These are phyloP conservation scores for Trichophyton mentagrophytes DNA, from an alignment of 2,329 filamentous ascomycete genomes.

Conservation along the genomic window DNA sequence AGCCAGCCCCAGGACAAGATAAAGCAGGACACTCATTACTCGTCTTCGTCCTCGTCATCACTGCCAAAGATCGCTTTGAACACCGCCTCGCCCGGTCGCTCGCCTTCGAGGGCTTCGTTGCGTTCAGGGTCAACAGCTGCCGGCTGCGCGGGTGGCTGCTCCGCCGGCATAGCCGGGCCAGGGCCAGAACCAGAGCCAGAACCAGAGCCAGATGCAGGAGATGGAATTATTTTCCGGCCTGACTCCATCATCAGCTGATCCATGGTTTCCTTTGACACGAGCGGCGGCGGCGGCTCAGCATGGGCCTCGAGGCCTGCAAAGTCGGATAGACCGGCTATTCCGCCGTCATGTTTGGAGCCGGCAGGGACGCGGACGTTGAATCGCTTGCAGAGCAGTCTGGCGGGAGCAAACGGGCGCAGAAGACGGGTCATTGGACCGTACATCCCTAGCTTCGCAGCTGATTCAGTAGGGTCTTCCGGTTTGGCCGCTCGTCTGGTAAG, in stretches of 20 bases:
- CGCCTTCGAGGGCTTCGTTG: constrained; percentile 66
- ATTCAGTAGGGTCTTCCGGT: constrained; percentile 62
- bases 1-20: neutral
- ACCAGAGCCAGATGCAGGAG: neutral
- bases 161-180: neutral
- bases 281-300: constrained; percentile 30
- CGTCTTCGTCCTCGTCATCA: constrained; percentile 54
- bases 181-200: too few relatives aligned
- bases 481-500: constrained; percentile 43
- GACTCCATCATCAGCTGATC: constrained; percentile 42
- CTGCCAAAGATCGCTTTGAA: constrained; percentile 92
- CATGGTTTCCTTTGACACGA: constrained; percentile 44
- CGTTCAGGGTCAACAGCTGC: constrained; percentile 53
- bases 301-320: constrained; percentile 22
- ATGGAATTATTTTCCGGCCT: constrained; percentile 11
- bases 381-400: constrained; percentile 78
- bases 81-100: constrained; percentile 64
- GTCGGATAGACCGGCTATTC: constrained; percentile 20
- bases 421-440: constrained; percentile 77
- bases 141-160: constrained; percentile 12
- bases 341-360: constrained; percentile 39
- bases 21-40: neutral
- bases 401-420: constrained; percentile 60
- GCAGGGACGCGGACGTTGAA: constrained; percentile 75
- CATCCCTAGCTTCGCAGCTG: constrained; percentile 83